Evolutionary conservation across 176 grass and related monocot species (phyloP).

Genomic region (Oryza punctata): DNA sequence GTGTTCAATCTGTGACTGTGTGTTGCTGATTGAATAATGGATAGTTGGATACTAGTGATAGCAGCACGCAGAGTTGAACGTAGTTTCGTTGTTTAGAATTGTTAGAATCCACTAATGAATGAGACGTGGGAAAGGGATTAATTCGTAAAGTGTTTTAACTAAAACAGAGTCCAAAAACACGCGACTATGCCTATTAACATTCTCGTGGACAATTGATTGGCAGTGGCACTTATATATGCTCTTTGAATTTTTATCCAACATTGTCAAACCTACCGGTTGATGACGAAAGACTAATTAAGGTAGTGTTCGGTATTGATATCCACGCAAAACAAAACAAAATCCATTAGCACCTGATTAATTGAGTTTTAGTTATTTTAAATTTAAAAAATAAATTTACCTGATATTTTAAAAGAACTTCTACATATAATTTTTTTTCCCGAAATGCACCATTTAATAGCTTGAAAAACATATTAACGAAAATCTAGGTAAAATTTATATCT

Average conservation of each 20-base stretch:
- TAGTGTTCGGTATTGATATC: too few relatives aligned
- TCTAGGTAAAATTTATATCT: too few relatives aligned
- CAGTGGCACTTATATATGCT: too few relatives aligned
- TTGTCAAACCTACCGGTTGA: not conserved
- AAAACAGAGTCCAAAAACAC: not conserved
- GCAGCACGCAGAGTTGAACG: not conserved
- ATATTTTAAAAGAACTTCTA: too few relatives aligned
- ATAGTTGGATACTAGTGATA: slow-evolving; percentile 4
- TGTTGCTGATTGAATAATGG: not conserved
- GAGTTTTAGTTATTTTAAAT: too few relatives aligned
- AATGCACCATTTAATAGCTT: too few relatives aligned
- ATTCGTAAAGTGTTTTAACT: not conserved
- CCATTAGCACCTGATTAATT: too few relatives aligned
- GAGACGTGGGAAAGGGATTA: not conserved
- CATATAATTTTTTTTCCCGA: too few relatives aligned
- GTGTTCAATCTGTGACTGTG: not conserved
- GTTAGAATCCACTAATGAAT: not conserved
- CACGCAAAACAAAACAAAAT: too few relatives aligned
- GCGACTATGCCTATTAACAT: not conserved
- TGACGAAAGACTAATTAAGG: too few relatives aligned
- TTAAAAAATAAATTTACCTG: too few relatives aligned
- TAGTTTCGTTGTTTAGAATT: slow-evolving; percentile 1
- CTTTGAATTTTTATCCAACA: not conserved
- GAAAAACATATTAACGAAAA: too few relatives aligned
- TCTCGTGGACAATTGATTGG: not conserved